Evolutionary conservation across 176 grass and related monocot species (phyloP).

Genomic region (Ananas comosus): DNA sequence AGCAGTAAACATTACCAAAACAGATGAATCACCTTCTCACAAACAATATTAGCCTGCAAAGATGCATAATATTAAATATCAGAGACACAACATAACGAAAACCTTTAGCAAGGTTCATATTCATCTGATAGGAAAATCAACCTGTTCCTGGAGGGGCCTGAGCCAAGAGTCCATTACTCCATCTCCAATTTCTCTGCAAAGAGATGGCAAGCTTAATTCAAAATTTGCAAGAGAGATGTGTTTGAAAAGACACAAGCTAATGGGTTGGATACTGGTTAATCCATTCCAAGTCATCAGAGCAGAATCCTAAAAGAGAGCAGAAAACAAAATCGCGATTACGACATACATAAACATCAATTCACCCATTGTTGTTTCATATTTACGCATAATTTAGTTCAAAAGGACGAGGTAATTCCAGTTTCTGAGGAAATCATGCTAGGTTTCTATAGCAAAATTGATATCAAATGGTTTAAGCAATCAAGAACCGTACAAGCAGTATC

Average conservation of each 20-base stretch:
- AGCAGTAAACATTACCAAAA: conserved; percentile 21
- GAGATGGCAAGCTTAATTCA: conserved; percentile 8
- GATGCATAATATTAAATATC: conserved; percentile 4
- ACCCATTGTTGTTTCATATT: too few species aligned
- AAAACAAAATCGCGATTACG: too few species aligned
- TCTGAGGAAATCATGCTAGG: not conserved
- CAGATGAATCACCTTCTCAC: conserved; percentile 66
- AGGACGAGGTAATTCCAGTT: not conserved
- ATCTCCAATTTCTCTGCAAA: conserved; percentile 65
- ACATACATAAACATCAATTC: too few species aligned
- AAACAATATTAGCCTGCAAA: conserved; percentile 67
- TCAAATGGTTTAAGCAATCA: not conserved
- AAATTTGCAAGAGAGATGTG: not conserved
- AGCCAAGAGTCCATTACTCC: conserved; percentile 78
- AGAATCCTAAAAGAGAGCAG: too few species aligned
- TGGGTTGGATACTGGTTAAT: not conserved
- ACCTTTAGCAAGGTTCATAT: conserved; percentile 4
- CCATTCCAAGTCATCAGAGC: not conserved
- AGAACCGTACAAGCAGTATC: conserved; percentile 51
- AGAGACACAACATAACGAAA: conserved; percentile 7
- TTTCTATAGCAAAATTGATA: not conserved
- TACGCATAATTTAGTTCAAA: not conserved
- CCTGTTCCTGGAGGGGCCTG: conserved; percentile 82
- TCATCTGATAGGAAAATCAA: conserved; percentile 17
- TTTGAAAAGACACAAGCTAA: conserved; percentile 1